Base-by-base conservation (phyloP, 129 eudicot genomes). In the Escallonia herrerae region DNA sequence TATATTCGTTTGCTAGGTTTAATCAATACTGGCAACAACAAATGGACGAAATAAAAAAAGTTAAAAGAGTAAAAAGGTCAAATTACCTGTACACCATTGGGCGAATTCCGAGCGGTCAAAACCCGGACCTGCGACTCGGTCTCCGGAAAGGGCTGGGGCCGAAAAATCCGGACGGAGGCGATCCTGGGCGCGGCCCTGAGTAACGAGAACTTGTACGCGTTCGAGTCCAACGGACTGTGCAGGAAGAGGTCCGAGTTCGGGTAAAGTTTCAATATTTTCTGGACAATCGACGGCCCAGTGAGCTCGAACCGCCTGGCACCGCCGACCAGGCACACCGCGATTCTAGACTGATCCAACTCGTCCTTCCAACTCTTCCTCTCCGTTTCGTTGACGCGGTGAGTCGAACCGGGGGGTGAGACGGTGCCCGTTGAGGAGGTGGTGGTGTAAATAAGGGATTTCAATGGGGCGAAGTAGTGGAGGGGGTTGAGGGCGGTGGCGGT, bases 261-360 rank as follows among this genome's bases (percentile, higher is more conserved):
- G 73, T 83, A 83, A 45, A 68, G 83, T 7, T 78, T 70, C 6
- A 93, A 76, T 47, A 91, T 66, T 55, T 67, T 77, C 64, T 85
- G 63, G 4, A 87, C 50, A 7, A 93, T 93, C 63, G 98, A 93
- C 13, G 91, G 95, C 3, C 98, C 98, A 3, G 98, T 88, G 0
- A 88, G 73, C 58, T 93, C 98, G 61, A 93, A 93, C 67, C 98
- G 63, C 41, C 98, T 58, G 1, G 98, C 98, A 37, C 96, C 98
- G 0, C 98, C 98, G 15, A 93, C 98, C 59, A 93, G 66, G 70
- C 98, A 93, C 6, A 93, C 95, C 43, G 96, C 98, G 1, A 93
- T 88, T 65, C 85, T 88, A 13, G 95, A 68, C 68, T 58, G 63
- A 6, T 62, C 50, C 71, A 77, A 52, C 59, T 76, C 80, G 56